A percentile compares a stretch with the other conserved stretches of the same genome.
These are phyloP conservation scores for Trametes meyenii DNA, from an alignment of 768 basidiomycete species.

Conservation along the genomic window DNA sequence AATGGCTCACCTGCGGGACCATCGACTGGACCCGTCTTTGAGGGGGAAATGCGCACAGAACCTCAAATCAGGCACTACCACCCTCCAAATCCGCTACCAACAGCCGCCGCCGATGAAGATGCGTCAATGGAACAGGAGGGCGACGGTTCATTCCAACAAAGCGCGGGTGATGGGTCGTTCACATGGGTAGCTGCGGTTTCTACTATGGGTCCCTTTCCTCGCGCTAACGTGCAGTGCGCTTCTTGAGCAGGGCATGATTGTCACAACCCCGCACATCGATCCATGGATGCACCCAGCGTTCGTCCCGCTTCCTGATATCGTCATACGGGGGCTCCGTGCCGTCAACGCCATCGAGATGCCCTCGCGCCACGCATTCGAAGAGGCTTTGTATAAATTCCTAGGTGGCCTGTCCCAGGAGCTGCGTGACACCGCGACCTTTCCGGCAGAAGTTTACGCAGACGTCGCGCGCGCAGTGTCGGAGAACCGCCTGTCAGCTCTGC, in stretches of 20 bases:
- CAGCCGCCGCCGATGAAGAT: conserved; percentile 27
- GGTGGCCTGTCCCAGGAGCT: conserved; percentile 54
- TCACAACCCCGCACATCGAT: conserved; percentile 49
- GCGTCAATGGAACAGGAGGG: conserved; percentile 27
- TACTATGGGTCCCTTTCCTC: not conserved
- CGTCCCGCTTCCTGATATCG: conserved; percentile 58
- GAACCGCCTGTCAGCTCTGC: conserved; percentile 33
- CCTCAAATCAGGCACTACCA: conserved; percentile 32
- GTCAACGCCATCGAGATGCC: conserved; percentile 65
- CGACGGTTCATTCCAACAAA: conserved; percentile 25
- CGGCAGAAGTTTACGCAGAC: conserved; percentile 55
- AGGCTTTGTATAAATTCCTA: conserved; percentile 50
- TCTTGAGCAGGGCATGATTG: conserved; percentile 37
- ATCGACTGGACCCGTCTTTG: conserved; percentile 25
- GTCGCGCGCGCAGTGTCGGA: conserved; percentile 52
- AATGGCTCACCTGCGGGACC: conserved; percentile 22
- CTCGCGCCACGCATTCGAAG: conserved; percentile 53
- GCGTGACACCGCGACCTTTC: conserved; percentile 61
- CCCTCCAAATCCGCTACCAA: conserved; percentile 27
- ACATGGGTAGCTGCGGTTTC: conserved; percentile 37
- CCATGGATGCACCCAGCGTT: conserved; percentile 64
- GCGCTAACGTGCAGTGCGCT: conserved; percentile 36
- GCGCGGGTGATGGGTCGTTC: conserved; percentile 41
- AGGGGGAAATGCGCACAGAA: conserved; percentile 29
- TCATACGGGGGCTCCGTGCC: conserved; percentile 56